Conservation (phyloP, 2,329 filamentous ascomycete species). For the Parastagonospora nodorum region DNA sequence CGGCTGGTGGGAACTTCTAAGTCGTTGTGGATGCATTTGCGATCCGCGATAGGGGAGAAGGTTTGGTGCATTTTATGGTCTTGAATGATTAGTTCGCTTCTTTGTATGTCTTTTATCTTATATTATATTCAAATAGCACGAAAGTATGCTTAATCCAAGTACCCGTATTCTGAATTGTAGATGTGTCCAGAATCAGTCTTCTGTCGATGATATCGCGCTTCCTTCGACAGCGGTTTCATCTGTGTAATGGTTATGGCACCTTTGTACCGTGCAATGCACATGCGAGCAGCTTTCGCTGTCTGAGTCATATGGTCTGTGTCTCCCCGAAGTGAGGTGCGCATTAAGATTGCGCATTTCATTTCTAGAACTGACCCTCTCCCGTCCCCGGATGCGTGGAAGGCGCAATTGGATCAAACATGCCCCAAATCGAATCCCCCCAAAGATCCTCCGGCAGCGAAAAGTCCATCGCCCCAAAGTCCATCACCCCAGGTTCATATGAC, state of each 20-base stretch:
- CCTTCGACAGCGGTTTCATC: not conserved
- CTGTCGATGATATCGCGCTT: no score
- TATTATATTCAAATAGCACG: not conserved
- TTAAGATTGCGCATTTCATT: not conserved
- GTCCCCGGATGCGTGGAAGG: not conserved
- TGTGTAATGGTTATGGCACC: no score
- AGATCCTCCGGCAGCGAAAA: constrained; percentile 26
- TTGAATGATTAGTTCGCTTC: not conserved
- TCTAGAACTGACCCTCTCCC: no score
- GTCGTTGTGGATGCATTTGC: not conserved
- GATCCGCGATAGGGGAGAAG: not conserved
- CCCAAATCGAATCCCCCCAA: constrained; percentile 29
- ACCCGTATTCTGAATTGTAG: no score
- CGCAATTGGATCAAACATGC: constrained; percentile 22
- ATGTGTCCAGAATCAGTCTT: no score
- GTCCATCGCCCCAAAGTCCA: constrained; percentile 17
- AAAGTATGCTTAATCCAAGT: no score
- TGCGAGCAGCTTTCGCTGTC: not conserved
- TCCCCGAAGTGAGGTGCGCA: not conserved
- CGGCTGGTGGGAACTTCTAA: constrained; percentile 41
- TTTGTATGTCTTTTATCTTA: not conserved
- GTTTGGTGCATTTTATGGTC: not conserved
- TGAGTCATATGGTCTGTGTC: no score
- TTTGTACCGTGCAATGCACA: not conserved
- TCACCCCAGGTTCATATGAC: not conserved